Evolutionary conservation across 768 basidiomycete genomes (phyloP), one percentile per base, ranked within the genome.

Genomic region (Hydnum rufescens): DNA sequence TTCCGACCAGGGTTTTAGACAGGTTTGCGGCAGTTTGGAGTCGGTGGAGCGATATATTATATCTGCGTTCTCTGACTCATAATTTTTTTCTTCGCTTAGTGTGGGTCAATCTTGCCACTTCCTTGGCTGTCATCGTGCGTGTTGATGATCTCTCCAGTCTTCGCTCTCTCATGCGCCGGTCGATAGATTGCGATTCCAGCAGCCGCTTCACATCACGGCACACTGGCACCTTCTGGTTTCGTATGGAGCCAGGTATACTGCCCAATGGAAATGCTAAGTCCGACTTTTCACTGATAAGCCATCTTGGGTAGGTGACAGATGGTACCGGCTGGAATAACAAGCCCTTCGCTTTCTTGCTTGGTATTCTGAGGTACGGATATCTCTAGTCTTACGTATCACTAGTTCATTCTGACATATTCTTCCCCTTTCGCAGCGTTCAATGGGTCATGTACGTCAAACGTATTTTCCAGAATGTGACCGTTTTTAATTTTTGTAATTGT

Each of bases 61-160:
- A n/a, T n/a, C n/a, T n/a, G n/a, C n/a, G n/a, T n/a, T n/a, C n/a
- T n/a, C n/a, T n/a, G n/a, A n/a, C n/a, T n/a, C n/a, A n/a, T n/a
- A n/a, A n/a, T n/a, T n/a, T n/a, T n/a, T n/a, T n/a, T n/a, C n/a
- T n/a, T n/a, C n/a, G n/a, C 5, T 67, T 67, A 51, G 64, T 74
- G 29, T 73, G 73, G 57, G 57, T 72, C 63, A 74, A 74, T 58
- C 56, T 74, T 32, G 66, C 68, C 4, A 61, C 65, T 28, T 65
- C 69, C 5, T 58, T 70, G 43, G 58, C 71, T 3, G 67, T 72
- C 57, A 66, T 70, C 57, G 67, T 71, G 3, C 4, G 3, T 30
- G 23, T 22, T 32, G 6, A n/a, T 5, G 16, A 1, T 3, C 5
- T 5, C 25, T 4, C 19, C 30, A 34, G 30, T 49, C 2, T n/a